Percentiles rank a stretch among this genome's conserved stretches.
These are phyloP conservation scores for Kitagawia praeruptora DNA, from an alignment of 129 eudicot species.

Conservation along the genomic window DNA sequence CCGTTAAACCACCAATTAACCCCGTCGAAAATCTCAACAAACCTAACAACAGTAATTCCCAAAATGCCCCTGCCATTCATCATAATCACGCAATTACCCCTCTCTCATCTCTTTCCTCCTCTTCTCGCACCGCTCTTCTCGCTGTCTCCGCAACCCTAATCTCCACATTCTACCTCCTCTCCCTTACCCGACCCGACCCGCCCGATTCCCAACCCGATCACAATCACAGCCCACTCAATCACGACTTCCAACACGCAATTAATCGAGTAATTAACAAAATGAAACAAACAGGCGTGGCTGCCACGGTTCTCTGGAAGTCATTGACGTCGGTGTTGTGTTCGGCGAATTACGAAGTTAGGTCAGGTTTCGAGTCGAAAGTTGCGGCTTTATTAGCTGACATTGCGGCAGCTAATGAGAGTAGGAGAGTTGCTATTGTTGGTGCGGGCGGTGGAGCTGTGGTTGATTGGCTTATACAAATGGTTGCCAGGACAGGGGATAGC, in stretches of 20 bases:
- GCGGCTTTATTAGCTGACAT: conserved; percentile 92
- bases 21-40: conserved; percentile 15
- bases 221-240: background rate
- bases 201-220: background rate
- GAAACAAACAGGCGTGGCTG: conserved; percentile 68
- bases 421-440: conserved; percentile 70
- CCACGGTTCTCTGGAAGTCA: conserved; percentile 80
- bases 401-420: conserved; percentile 71
- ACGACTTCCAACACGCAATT: conserved; percentile 29
- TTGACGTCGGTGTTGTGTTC: conserved; percentile 70
- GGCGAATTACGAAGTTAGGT: conserved; percentile 71
- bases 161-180: conserved; percentile 25
- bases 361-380: conserved; percentile 83
- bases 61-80: conserved; percentile 16
- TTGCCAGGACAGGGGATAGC: conserved; percentile 41
- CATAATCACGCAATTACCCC: conserved; percentile 15
- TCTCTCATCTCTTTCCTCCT: conserved; percentile 15
- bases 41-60: conserved; percentile 16
- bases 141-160: conserved; percentile 43
- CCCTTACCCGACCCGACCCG: background rate
- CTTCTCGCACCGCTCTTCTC: conserved; percentile 19
- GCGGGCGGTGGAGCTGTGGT: conserved; percentile 89
- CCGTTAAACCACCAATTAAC: conserved; percentile 6
- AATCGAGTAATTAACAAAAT: conserved; percentile 34
- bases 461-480: conserved; percentile 88